Evolutionary conservation across 164 flowering plant species (phyloP), one percentile per base, ranked within the genome.

Genomic region (Berberis thunbergii): DNA sequence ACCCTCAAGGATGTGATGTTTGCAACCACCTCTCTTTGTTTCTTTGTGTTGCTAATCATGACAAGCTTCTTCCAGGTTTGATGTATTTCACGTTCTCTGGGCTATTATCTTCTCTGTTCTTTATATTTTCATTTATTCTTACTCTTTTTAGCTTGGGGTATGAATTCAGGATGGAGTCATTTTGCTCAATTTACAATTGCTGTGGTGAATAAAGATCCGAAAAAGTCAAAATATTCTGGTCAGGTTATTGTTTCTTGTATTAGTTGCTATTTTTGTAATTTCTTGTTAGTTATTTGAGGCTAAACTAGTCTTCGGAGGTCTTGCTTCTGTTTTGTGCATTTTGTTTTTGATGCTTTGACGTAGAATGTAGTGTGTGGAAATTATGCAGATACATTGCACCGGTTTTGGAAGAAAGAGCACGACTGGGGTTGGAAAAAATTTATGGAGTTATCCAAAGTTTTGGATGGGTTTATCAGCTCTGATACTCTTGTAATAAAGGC

Each of bases 381-480:
- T 26, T 26, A 26, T 79, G 74, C 81, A 88, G 96, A 88, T 82
- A 88, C 96, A n/a, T 74, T 88, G 75, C 96, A 88, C 72, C 84
- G 96, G 13, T 88, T 88, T 60, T 83, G 96, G 83, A 92, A 92
- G 86, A 92, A 92, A 77, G 98, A 92, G 78, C 98, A 92, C 77
- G 98, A 92, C 63, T 92, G 98, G 98, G 98, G 98, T 7, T 92
- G 98, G 98, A 92, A 89, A 79, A 92, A 89, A 70, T 92, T 92
- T 74, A 92, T 92, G 96, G 98, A 92, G 84, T 78, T 89, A 45
- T 79, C 97, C 10, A 89, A 92, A 81, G 85, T 92, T 52, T 57
- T 67, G 60, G 98, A 92, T 78, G 98, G 98, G 26, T 92, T 92
- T 81, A 73, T 90, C 81, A 94, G 85, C 53, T 75, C 78, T 67